Evolutionary conservation across 805 yeast genomes (phyloP).

Genomic region (Wickerhamomyces bovis): DNA sequence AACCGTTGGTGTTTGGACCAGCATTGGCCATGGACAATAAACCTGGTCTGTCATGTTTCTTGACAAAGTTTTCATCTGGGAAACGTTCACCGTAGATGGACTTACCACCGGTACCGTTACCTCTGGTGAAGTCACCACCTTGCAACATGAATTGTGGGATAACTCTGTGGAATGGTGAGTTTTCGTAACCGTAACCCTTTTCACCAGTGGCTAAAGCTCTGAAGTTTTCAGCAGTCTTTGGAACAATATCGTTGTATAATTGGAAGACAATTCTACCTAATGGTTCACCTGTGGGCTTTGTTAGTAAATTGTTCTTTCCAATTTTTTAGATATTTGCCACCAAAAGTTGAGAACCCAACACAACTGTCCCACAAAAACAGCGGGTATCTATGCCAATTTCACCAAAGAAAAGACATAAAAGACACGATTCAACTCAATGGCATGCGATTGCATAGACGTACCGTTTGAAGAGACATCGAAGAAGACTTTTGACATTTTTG

Average conservation of each 20-base stretch:
- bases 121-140: conserved; percentile 74
- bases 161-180: conserved; percentile 13
- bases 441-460: conserved; percentile 30
- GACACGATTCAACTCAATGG: neutral
- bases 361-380: no score
- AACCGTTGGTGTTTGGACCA: conserved; percentile 79
- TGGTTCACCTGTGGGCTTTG: conserved; percentile 39
- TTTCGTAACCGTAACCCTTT: conserved; percentile 11
- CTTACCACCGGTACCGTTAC: conserved; percentile 69
- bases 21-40: conserved; percentile 76
- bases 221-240: conserved; percentile 13
- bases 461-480: conserved; percentile 73
- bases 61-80: conserved; percentile 59
- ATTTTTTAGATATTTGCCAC: neutral
- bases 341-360: neutral
- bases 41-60: conserved; percentile 67
- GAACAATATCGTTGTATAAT: conserved; percentile 65
- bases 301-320: conserved; percentile 1
- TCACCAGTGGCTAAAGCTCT: conserved; percentile 13
- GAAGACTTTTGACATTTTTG: conserved; percentile 61
- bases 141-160: conserved; percentile 58
- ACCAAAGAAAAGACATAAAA: neutral
- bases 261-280: conserved; percentile 83
- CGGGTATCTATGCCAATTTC: neutral
- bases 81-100: conserved; percentile 66